A percentile compares a stretch with the other conserved stretches of the same genome.
These are phyloP conservation scores for Cupressus sempervirens DNA, from an alignment of 75 land plant genomes.

Conservation along the genomic window DNA sequence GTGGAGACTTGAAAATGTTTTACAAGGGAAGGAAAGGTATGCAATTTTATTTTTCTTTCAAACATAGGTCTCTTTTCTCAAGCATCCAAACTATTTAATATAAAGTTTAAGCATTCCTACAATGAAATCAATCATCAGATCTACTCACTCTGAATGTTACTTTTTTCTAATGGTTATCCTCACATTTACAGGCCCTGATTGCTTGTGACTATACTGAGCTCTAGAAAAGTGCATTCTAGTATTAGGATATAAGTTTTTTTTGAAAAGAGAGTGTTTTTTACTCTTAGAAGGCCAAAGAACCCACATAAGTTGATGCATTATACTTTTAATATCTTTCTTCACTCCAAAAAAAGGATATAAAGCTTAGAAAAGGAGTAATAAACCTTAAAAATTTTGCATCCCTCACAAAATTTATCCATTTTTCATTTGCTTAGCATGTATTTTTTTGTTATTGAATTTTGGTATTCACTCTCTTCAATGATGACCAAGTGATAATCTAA, in stretches of 20 bases:
- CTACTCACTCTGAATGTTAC: neutral
- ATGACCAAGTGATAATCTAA: no score
- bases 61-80: constrained; percentile 16
- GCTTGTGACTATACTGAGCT: neutral
- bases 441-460: no score
- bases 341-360: no score
- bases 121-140: neutral
- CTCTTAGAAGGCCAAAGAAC: neutral
- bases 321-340: no score
- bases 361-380: no score
- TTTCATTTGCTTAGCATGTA: no score
- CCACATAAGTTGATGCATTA: neutral
- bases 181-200: neutral
- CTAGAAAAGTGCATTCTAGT: neutral
- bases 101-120: neutral
- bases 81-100: neutral
- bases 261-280: neutral
- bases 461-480: no score
- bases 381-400: no score
- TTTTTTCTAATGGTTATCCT: neutral
- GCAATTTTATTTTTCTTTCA: neutral
- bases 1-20: constrained; percentile 94
- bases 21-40: constrained; percentile 47
- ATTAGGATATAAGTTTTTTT: neutral
- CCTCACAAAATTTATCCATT: no score